phyloP scores from a whole-genome alignment of 192 early-diverging fungal genomes.

The Diversispora eburnea region DNA sequence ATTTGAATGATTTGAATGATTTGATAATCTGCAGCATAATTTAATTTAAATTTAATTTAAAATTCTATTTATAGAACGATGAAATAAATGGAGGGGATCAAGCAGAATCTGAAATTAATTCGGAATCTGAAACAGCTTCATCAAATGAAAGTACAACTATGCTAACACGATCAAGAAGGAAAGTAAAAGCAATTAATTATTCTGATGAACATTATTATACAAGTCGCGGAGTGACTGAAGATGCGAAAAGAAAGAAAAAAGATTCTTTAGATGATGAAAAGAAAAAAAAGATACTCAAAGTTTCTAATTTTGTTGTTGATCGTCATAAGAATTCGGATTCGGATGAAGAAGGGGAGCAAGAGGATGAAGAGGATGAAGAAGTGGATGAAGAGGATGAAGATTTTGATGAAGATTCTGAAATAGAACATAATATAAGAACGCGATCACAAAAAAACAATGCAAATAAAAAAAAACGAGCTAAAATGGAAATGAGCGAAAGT shows the following conservation, averaged over 20 bases:
- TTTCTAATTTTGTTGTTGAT: neutral
- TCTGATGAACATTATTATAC: conserved; percentile 9
- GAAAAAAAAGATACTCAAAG: neutral
- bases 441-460: neutral
- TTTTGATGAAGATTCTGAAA: neutral
- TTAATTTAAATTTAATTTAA: too few species aligned
- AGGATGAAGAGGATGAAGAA: neutral
- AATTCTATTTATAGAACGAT: too few species aligned
- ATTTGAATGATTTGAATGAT: too few species aligned
- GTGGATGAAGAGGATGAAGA: neutral
- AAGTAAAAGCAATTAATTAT: neutral
- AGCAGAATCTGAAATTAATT: too few species aligned
- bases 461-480: neutral
- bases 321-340: neutral
- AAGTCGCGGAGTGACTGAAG: neutral
- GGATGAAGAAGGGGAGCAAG: neutral
- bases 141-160: too few species aligned
- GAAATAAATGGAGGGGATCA: too few species aligned
- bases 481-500: neutral
- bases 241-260: neutral
- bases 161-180: neutral
- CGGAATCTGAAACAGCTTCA: too few species aligned
- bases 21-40: too few species aligned
- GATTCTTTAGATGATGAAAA: neutral
- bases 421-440: neutral